phyloP scores from a whole-genome alignment of 2,329 filamentous ascomycete genomes.

The Colletotrichum sp. region DNA sequence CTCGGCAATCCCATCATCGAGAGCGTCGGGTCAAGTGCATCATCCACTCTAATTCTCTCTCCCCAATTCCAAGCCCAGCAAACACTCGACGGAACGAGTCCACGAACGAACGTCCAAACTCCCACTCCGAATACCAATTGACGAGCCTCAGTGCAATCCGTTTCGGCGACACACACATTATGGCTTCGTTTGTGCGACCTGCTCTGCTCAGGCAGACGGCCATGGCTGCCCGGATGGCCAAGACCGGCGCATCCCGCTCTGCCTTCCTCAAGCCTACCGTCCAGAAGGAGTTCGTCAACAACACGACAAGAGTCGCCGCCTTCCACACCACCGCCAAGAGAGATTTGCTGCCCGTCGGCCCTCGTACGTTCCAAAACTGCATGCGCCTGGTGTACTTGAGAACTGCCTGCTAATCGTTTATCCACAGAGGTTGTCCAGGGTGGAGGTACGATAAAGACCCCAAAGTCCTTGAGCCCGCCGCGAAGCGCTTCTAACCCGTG shows the following conservation, averaged over 20 bases:
- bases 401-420: conserved; percentile 44
- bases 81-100: conserved; percentile 2
- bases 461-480: neutral
- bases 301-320: conserved; percentile 67
- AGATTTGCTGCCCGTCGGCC: conserved; percentile 80
- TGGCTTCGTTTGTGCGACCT: conserved; percentile 64
- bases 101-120: neutral
- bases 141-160: neutral
- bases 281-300: conserved; percentile 30
- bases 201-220: conserved; percentile 60
- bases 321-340: conserved; percentile 86
- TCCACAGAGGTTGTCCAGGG: conserved; percentile 74
- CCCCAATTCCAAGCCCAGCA: conserved; percentile 12
- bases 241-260: conserved; percentile 34
- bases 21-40: conserved; percentile 27
- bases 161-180: conserved; percentile 28
- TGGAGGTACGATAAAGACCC: conserved; percentile 60
- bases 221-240: conserved; percentile 41
- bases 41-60: conserved; percentile 26
- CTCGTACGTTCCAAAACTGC: conserved; percentile 66
- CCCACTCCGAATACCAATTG: conserved; percentile 13
- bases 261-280: conserved; percentile 26
- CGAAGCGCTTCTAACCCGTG: conserved; percentile 17
- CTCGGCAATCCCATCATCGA: conserved; percentile 51
- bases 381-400: neutral